Evolutionary conservation across 2,329 filamentous ascomycete species (phyloP).

Genomic region (Hymenoscyphus scutula): DNA sequence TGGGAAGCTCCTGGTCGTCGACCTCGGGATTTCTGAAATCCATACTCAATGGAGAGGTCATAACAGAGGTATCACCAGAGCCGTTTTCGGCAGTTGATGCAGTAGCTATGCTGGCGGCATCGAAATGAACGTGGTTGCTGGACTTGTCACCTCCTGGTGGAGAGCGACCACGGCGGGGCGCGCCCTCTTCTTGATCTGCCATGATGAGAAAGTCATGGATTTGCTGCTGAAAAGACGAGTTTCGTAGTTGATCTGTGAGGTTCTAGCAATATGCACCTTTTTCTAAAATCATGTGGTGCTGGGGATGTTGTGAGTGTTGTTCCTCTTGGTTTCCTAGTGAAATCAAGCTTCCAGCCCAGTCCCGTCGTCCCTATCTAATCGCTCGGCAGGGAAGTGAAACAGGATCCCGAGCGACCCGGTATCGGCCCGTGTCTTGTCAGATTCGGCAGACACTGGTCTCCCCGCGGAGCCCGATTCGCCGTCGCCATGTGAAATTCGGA

Average conservation of each 20-base stretch:
- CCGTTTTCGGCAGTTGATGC: conserved; percentile 27
- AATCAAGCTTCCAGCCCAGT: not conserved
- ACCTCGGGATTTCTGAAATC: conserved; percentile 28
- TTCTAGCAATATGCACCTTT: not conserved
- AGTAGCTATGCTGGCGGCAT: conserved; percentile 27
- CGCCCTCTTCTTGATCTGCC: conserved; percentile 33
- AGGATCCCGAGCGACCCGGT: too few relatives aligned
- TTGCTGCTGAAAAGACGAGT: not conserved
- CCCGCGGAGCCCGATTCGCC: not conserved
- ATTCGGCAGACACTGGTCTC: too few relatives aligned
- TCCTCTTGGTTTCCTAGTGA: not conserved
- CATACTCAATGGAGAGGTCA: conserved; percentile 34
- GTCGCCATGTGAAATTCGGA: not conserved
- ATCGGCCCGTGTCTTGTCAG: too few relatives aligned
- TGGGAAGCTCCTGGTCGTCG: conserved; percentile 28
- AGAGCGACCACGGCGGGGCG: conserved; percentile 27
- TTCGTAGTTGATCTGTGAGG: not conserved
- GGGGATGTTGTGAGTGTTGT: not conserved
- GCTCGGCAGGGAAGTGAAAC: not conserved
- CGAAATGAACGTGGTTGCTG: conserved; percentile 30
- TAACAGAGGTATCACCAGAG: conserved; percentile 34
- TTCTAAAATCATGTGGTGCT: not conserved
- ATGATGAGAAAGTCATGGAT: conserved; percentile 25
- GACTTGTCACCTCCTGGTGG: conserved; percentile 23
- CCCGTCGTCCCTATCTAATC: not conserved